Evolutionary conservation across 1,284 basidiomycete species (phyloP).

Genomic region (Malassezia slooffiae): DNA sequence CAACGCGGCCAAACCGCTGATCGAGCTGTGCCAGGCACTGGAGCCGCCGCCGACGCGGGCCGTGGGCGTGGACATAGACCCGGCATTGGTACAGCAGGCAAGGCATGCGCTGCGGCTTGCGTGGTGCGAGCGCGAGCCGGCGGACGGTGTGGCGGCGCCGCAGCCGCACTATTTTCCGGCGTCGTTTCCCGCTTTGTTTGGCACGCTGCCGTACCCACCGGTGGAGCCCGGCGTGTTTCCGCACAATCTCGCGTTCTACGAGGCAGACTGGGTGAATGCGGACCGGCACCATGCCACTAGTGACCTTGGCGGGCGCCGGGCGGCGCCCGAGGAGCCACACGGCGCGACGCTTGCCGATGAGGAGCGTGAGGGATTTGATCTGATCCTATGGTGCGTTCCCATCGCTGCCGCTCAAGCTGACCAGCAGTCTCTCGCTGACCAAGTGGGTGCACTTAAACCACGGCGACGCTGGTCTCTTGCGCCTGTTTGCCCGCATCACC

Average conservation of each 20-base stretch:
- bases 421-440: slow-evolving; percentile 8
- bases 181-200: not conserved
- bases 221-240: slow-evolving; percentile 1
- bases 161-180: slow-evolving; percentile 6
- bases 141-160: not conserved
- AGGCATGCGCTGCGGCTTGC: slow-evolving; percentile 6
- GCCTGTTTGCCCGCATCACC: slow-evolving; percentile 9
- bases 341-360: not conserved
- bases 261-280: slow-evolving; percentile 6
- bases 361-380: slow-evolving; percentile 4
- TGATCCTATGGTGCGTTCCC: slow-evolving; percentile 7
- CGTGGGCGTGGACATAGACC: slow-evolving; percentile 14
- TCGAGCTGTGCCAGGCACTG: slow-evolving; percentile 11
- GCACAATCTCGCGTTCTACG: not conserved
- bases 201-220: slow-evolving; percentile 4
- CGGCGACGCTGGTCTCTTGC: slow-evolving; percentile 12
- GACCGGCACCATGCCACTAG: no score
- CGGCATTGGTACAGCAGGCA: slow-evolving; percentile 3
- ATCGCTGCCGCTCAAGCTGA: not conserved
- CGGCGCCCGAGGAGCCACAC: not conserved
- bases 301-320: no score
- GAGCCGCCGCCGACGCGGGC: slow-evolving; percentile 3
- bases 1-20: slow-evolving; percentile 16
- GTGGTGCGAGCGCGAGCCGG: slow-evolving; percentile 10
- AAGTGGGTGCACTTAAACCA: slow-evolving; percentile 20